Evolutionary conservation across 768 basidiomycete genomes (phyloP), one percentile per base, ranked within the genome.

Genomic region (Hygrophorus russula): DNA sequence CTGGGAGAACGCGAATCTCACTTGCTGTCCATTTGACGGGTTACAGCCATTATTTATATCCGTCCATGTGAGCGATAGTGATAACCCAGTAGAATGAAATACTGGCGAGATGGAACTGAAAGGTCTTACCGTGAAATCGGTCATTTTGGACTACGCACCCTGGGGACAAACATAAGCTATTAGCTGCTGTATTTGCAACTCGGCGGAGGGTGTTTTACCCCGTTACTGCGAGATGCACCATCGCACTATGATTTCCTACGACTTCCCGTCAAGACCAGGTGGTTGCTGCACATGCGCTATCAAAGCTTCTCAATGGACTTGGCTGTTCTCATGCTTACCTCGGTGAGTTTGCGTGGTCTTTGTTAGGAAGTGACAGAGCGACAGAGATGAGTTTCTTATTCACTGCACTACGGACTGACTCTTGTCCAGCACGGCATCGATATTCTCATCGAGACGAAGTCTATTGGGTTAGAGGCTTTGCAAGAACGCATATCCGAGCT

Each of bases 311-410:
- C 18, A 27, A 40, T 2, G 34, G 46, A 19, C 43, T 58, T 5
- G 43, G 44, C 11, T 57, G 47, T 49, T 42, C 48, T 8, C 56
- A 59, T 48, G 58, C 57, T 10, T 61, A 46, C 47, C 55, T 61
- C 15, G 59, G 58, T 29, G 59, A 58, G 18, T 59, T 59, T 48
- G 58, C 59, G 5, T 59, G 58, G 54, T 46, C 54, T 32, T 41
- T 58, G n/a, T 54, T 60, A 17, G 59, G 59, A 29, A 57, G 53
- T 41, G 24, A 12, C 3, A 48, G 56, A 24, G 50, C 51, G 7
- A 60, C 59, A 17, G 45, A 57, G 53, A 61, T 61, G 45, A 55
- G 58, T 54, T 27, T 36, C 40, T 24, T 15, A 30, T 37, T 13
- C 12, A 11, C 34, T 15, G 18, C 18, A 28, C 31, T n/a, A 38